phyloP scores from a whole-genome alignment of 768 basidiomycete genomes.

The Lactifluus volemus region DNA sequence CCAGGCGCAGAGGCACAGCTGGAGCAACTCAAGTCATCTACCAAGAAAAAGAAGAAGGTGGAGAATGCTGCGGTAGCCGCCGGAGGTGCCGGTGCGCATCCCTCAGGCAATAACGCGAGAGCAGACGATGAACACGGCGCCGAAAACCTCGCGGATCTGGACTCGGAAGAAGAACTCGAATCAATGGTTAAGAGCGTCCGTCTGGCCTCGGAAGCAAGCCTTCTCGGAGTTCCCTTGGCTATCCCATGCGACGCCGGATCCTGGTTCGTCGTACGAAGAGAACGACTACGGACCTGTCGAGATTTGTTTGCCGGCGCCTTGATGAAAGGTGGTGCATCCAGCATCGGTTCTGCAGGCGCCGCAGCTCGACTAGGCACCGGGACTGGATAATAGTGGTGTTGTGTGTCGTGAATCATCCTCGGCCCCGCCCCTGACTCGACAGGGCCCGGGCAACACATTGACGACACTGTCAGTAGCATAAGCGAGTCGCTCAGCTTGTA shows the following conservation, averaged over 20 bases:
- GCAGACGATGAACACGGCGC: conserved; percentile 39
- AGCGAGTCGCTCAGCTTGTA: background rate
- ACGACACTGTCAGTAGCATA: background rate
- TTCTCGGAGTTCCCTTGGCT: conserved; percentile 59
- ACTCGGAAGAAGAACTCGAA: conserved; percentile 82
- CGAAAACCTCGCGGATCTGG: conserved; percentile 70
- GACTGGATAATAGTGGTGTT: background rate
- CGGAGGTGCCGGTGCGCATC: conserved; percentile 26
- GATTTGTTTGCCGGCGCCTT: conserved; percentile 27
- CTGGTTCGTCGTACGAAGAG: conserved; percentile 75
- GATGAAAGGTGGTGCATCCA: conserved; percentile 22
- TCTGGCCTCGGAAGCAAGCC: conserved; percentile 44
- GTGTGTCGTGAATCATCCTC: background rate
- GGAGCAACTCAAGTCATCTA: conserved; percentile 30
- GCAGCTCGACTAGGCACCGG: conserved; percentile 17
- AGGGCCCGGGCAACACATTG: background rate
- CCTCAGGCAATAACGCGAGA: conserved; percentile 41
- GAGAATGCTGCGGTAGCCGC: conserved; percentile 34
- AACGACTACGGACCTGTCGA: conserved; percentile 40
- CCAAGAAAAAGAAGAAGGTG: conserved; percentile 58
- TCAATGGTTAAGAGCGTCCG: conserved; percentile 56
- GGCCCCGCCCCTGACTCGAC: background rate
- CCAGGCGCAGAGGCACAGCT: conserved; percentile 29
- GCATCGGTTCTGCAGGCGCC: conserved; percentile 19
- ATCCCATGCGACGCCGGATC: conserved; percentile 64